Evolutionary conservation across 257 asterid species (phyloP).

Genomic region (Gentiana dahurica): DNA sequence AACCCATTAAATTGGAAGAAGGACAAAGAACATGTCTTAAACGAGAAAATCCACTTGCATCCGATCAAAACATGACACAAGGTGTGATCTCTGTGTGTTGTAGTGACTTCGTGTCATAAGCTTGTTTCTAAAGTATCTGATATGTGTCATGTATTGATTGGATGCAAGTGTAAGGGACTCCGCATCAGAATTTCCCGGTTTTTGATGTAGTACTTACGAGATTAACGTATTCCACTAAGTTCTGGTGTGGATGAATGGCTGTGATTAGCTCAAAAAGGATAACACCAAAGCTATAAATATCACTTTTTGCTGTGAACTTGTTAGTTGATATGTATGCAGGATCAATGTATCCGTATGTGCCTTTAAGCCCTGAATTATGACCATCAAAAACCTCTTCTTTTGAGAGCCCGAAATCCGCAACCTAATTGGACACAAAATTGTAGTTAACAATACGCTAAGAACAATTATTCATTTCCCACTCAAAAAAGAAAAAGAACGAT

Average conservation of each 20-base stretch:
- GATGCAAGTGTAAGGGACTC: no score
- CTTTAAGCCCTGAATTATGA: constrained; percentile 82
- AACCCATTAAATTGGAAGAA: no score
- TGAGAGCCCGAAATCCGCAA: constrained; percentile 98
- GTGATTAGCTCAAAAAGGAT: constrained; percentile 96
- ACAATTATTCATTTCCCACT: no score
- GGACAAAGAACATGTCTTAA: no score
- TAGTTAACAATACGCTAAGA: no score
- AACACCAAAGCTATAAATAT: constrained; percentile 84
- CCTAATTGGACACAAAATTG: constrained; percentile 32
- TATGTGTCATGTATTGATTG: no score
- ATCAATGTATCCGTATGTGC: constrained; percentile 92
- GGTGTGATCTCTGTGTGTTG: no score
- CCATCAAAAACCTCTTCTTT: constrained; percentile 77
- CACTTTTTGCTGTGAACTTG: constrained; percentile 81
- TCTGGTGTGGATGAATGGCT: constrained; percentile 96
- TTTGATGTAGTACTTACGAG: constrained; percentile 52
- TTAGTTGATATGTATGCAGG: constrained; percentile 76
- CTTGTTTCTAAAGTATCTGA: no score
- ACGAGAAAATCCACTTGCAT: no score
- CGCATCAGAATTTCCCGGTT: not conserved
- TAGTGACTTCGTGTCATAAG: no score
- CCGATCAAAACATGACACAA: no score
- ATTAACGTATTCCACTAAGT: constrained; percentile 87
- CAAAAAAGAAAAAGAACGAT: no score